Evolutionary conservation across 2,329 filamentous ascomycete genomes (phyloP).

Genomic region (Fusarium aywerte): DNA sequence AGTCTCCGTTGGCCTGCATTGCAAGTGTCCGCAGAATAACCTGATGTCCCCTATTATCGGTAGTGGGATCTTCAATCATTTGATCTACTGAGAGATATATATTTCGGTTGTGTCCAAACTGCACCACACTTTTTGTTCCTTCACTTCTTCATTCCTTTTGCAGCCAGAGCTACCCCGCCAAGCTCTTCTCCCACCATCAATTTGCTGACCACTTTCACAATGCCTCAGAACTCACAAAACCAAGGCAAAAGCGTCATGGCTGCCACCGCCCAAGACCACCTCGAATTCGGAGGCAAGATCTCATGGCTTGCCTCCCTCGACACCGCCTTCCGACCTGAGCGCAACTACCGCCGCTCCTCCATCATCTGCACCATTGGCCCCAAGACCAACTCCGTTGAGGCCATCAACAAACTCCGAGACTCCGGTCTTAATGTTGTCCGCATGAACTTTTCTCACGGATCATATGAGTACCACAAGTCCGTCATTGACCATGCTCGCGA

Average conservation of each 20-base stretch:
- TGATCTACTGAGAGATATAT: conserved; percentile 36
- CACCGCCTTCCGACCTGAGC: conserved; percentile 86
- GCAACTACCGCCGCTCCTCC: conserved; percentile 94
- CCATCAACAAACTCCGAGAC: conserved; percentile 92
- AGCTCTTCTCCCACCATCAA: conserved; percentile 23
- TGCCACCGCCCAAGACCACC: conserved; percentile 83
- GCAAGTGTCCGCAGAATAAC: conserved; percentile 40
- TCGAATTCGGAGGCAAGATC: conserved; percentile 78
- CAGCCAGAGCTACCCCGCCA: conserved; percentile 39
- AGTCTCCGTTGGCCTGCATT: conserved; percentile 41
- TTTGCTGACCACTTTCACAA: conserved; percentile 45
- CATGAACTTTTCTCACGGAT: conserved; percentile 94
- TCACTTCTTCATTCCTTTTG: conserved; percentile 24
- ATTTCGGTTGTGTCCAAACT: conserved; percentile 30
- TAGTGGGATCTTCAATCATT: conserved; percentile 21
- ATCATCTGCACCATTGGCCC: conserved; percentile 99
- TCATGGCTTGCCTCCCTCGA: conserved; percentile 78
- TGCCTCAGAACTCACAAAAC: conserved; percentile 50
- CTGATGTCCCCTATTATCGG: conserved; percentile 26
- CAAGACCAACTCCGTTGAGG: conserved; percentile 98
- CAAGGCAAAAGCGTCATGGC: conserved; percentile 60
- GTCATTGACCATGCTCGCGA: conserved; percentile 96
- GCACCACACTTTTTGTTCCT: conserved; percentile 18
- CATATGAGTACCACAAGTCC: conserved; percentile 96
- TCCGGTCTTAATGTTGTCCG: conserved; percentile 97